Evolutionary conservation across 306 rosid species (phyloP), one percentile per base, ranked within the genome.

Genomic region (Hippophae rhamnoides): DNA sequence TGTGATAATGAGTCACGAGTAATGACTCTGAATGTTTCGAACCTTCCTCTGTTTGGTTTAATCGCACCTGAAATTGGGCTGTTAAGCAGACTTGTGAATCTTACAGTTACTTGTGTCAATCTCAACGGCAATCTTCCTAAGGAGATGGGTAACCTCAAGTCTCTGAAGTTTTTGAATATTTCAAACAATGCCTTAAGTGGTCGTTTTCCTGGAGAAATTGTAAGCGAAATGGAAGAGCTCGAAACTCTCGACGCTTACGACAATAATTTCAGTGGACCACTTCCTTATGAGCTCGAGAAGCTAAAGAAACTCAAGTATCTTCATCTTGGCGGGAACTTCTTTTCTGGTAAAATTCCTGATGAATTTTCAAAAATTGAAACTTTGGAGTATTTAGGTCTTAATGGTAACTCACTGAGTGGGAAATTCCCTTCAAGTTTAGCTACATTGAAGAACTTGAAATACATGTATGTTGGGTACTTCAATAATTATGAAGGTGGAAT

Each of bases 51-150:
- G 5, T 69, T 60, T 38, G 92, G 95, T 0, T 6, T n/a, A 1
- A 0, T 90, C 50, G 70, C 87, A 5, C 64, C 81, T 41, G 98
- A 79, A 73, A 85, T 90, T 31, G 98, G 98, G 14, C 54, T 56
- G 2, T 50, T 90, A 38, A 68, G 66, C 55, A 79, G 69, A 62
- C 76, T 90, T 0, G 78, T 76, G n/a, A 74, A 58, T 42, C 82
- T 90, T 62, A 78, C 81, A 2, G 8, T 90, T 7, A 26, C 80
- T 5, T 41, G 0, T 14, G 12, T 72, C 72, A 85, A 76, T 46
- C 85, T 87, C 65, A 83, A 83, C 0, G 87, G 89, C 0, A 2
- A 4, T 5, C 81, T 87, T 8, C 98, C 96, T 0, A 8, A 8
- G 18, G 82, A 82, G 72, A 58, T 90, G 27, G 74, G 74, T 1